Evolutionary conservation across 805 yeast genomes (phyloP), one percentile per base, ranked within the genome.

Genomic region (Cyberlindnera maritima): DNA sequence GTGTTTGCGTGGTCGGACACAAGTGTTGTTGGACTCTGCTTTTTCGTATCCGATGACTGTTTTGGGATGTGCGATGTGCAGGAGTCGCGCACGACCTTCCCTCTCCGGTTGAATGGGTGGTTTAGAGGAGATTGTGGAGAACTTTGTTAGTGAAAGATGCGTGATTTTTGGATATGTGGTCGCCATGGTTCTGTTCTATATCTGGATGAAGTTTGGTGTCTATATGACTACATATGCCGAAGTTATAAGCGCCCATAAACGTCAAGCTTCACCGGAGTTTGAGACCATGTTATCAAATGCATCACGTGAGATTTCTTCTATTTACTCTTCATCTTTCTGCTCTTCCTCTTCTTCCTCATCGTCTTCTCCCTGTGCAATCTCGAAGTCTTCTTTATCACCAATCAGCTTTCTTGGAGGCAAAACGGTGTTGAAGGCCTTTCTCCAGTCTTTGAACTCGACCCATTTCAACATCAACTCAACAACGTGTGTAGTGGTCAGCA

Each of bases 401-500:
- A 48, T 39, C 20, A 54, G 29, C 46, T 91, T 94, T 54, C 98
- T 74, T 33, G 79, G 80, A 3, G 99, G 99, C 44, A 92, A 73
- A 1, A 88, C 94, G n/a, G 76, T 72, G 62, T 90, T 92, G 62
- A 94, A 90, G 0, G 97, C 95, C 43, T 64, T 66, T 56, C 80
- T 85, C 98, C 99, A 92, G 64, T 88, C 88, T 46, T 74, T 75
- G 38, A 72, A 69, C 57, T 90, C 96, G 49, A 83, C 75, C 86
- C 92, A 90, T 61, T 81, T 80, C 45, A 92, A 74, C 68, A 90
- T 71, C 50, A 94, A 68, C 63, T 92, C 96, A 50, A 88, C 85
- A n/a, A 94, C 98, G 63, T 92, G 98, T 28, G 95, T 86, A 0
- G 97, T 91, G 1, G 98, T 95, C 50, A 94, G 71, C 2, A 92